These are phyloP conservation scores for Trichoderma sp. DNA, from an alignment of 2,329 filamentous ascomycete genomes.

Conservation along the genomic window DNA sequence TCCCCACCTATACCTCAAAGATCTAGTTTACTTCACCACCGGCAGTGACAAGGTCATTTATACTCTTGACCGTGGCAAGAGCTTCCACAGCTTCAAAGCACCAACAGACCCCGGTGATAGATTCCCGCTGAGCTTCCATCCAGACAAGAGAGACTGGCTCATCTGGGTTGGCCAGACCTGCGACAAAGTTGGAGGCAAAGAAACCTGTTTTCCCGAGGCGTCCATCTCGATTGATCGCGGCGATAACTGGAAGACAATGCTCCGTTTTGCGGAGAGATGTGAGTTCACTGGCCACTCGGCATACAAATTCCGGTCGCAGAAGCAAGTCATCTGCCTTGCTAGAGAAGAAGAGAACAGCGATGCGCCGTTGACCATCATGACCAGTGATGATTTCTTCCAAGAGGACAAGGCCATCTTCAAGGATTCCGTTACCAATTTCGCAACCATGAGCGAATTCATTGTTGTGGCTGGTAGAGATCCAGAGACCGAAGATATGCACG, in stretches of 20 bases:
- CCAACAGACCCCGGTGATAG: conserved; percentile 50
- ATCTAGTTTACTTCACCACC: conserved; percentile 76
- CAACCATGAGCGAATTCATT: conserved; percentile 95
- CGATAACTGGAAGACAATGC: conserved; percentile 71
- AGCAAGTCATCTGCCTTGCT: conserved; percentile 58
- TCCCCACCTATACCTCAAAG: conserved; percentile 77
- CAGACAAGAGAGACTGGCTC: conserved; percentile 81
- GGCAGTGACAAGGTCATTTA: conserved; percentile 65
- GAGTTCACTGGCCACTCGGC: conserved; percentile 73
- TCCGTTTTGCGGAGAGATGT: conserved; percentile 74
- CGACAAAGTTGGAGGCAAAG: conserved; percentile 46
- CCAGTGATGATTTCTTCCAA: conserved; percentile 75
- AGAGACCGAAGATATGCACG: conserved; percentile 65
- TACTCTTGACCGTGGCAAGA: conserved; percentile 73
- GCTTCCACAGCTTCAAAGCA: conserved; percentile 70
- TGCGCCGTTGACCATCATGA: conserved; percentile 66
- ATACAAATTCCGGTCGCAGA: conserved; percentile 50
- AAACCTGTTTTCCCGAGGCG: conserved; percentile 68
- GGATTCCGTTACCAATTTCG: conserved; percentile 69
- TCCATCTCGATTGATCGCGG: conserved; percentile 79
- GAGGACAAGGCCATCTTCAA: conserved; percentile 57
- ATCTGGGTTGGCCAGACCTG: conserved; percentile 84
- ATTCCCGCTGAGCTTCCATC: conserved; percentile 72
- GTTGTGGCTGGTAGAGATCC: conserved; percentile 76
- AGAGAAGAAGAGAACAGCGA: conserved; percentile 56